Percentiles rank a stretch among this genome's conserved stretches.
These are phyloP conservation scores for Geopyxis carbonaria DNA, from an alignment of 495 filamentous ascomycete species.

Conservation along the genomic window DNA sequence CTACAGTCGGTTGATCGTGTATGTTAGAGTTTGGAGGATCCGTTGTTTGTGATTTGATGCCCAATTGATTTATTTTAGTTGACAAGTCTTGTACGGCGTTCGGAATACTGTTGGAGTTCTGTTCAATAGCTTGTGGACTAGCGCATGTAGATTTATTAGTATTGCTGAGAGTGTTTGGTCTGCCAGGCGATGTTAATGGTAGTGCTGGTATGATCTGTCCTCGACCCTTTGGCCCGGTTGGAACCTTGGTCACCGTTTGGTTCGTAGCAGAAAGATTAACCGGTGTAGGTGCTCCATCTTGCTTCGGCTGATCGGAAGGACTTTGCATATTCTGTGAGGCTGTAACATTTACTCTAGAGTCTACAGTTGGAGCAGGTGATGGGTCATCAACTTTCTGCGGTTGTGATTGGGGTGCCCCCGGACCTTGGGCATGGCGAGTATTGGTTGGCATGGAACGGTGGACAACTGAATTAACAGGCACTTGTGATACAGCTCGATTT, in stretches of 20 bases:
- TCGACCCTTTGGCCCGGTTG: constrained; percentile 45
- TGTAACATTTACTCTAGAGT: no score
- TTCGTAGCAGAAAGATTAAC: constrained; percentile 32
- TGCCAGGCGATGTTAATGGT: constrained; percentile 29
- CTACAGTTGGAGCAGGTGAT: no score
- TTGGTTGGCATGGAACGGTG: no score
- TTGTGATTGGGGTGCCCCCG: neutral
- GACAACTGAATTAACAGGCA: no score
- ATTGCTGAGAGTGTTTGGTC: constrained; percentile 8
- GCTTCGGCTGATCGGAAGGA: constrained; percentile 33
- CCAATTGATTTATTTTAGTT: constrained; percentile 77
- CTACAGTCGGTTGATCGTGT: no score
- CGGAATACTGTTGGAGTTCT: no score
- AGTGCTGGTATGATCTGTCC: constrained; percentile 59
- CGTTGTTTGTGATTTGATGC: no score
- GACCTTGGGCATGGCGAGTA: neutral
- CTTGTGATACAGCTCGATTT: no score
- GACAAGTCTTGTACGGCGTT: constrained; percentile 57
- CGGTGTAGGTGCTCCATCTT: constrained; percentile 48
- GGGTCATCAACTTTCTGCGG: no score
- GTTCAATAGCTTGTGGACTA: constrained; percentile 20
- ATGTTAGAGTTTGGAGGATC: no score
- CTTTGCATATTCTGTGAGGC: constrained; percentile 12
- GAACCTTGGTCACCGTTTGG: constrained; percentile 26
- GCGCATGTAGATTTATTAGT: constrained; percentile 29